These are phyloP conservation scores for Haberlea rhodopensis DNA, from an alignment of 257 asterid genomes.

Conservation along the genomic window DNA sequence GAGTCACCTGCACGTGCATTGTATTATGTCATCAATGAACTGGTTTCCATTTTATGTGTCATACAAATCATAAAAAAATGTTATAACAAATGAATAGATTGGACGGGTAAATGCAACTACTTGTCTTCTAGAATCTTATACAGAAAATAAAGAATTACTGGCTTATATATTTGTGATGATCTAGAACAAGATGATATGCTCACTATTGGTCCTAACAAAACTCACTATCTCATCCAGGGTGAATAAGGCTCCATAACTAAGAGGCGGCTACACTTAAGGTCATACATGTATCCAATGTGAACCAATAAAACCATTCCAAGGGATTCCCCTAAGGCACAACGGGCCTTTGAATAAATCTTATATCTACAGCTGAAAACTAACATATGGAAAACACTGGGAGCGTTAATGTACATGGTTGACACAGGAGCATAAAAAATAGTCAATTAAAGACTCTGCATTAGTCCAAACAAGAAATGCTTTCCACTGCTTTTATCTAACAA, in stretches of 20 bases:
- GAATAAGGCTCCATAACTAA: neutral
- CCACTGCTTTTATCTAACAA: neutral
- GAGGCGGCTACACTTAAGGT: neutral
- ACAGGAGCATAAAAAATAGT: neutral
- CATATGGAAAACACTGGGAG: neutral
- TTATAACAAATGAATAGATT: constrained; percentile 7
- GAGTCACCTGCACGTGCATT: constrained; percentile 62
- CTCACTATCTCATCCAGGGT: constrained; percentile 1
- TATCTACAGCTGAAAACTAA: neutral
- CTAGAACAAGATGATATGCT: constrained; percentile 16
- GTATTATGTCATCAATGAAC: constrained; percentile 26
- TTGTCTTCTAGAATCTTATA: neutral
- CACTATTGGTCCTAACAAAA: constrained; percentile 9
- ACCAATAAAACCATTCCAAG: neutral
- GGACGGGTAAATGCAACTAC: constrained; percentile 1
- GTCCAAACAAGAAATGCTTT: neutral
- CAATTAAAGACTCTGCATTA: neutral
- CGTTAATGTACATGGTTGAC: neutral
- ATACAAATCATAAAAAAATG: constrained; percentile 5
- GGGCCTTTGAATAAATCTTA: constrained; percentile 9
- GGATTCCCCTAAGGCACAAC: constrained; percentile 4
- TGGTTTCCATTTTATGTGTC: constrained; percentile 18
- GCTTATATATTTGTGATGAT: neutral
- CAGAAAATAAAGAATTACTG: neutral
- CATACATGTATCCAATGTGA: constrained; percentile 5